Percentiles rank a stretch among this genome's conserved stretches.
These are phyloP conservation scores for Penicillium verrucosum DNA, from an alignment of 2,329 filamentous ascomycete species.

Conservation along the genomic window DNA sequence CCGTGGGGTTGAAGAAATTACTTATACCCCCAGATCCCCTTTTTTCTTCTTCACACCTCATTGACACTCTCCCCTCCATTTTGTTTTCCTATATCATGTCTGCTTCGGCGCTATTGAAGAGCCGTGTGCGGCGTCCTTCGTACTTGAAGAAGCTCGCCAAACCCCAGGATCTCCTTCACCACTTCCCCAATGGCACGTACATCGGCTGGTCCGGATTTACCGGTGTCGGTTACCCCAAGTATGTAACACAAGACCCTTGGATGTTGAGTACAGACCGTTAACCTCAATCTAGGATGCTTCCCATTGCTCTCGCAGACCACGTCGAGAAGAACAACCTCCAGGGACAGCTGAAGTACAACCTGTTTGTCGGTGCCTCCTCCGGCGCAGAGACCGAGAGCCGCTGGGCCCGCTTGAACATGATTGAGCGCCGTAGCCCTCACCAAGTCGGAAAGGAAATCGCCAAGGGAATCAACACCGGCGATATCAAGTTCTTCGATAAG, in stretches of 20 bases:
- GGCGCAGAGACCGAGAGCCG: constrained; percentile 88
- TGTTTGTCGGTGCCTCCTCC: constrained; percentile 87
- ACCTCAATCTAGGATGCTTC: constrained; percentile 63
- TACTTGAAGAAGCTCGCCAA: constrained; percentile 77
- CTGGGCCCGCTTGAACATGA: constrained; percentile 89
- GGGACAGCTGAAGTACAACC: constrained; percentile 77
- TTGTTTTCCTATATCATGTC: constrained; percentile 36
- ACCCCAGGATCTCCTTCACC: constrained; percentile 72
- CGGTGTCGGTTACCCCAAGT: constrained; percentile 86
- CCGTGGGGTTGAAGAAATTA: constrained; percentile 16
- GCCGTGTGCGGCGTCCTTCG: constrained; percentile 70
- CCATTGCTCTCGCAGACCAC: constrained; percentile 78
- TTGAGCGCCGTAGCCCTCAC: constrained; percentile 77
- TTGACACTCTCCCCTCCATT: constrained; percentile 13
- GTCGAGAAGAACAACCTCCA: constrained; percentile 83
- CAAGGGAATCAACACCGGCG: constrained; percentile 83
- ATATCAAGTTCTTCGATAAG: constrained; percentile 92
- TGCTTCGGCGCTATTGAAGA: constrained; percentile 71
- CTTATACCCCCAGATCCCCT: constrained; percentile 12
- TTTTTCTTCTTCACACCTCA: constrained; percentile 2
- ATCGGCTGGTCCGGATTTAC: constrained; percentile 91
- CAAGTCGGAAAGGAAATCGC: constrained; percentile 88
- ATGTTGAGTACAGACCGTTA: background rate
- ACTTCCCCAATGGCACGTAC: constrained; percentile 82
- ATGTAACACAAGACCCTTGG: constrained; percentile 30